Base-by-base conservation (phyloP, 2,329 filamentous ascomycete genomes). In the Pseudogymnoascus sp. region DNA sequence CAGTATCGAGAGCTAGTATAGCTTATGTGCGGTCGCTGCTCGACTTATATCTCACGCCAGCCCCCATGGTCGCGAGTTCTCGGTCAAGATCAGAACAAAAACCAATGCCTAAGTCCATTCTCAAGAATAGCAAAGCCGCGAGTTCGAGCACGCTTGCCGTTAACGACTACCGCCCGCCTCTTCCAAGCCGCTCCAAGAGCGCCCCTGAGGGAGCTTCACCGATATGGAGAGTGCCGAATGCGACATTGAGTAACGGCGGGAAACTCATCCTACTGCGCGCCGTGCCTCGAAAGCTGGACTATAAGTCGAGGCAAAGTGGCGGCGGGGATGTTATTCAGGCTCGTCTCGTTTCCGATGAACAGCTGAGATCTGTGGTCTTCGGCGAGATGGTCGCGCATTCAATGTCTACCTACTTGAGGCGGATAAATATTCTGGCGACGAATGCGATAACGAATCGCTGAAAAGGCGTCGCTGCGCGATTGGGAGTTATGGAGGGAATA, bases 321-420 rank as follows among this genome's bases (percentile, higher is more conserved):
- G 75, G 86, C 18, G 75, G 76, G 64, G 82, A 88, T 59, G 83
- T 85, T 4, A 83, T 92, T 0, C 82, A 89, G 56, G 90, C 90
- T 1, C 87, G 87, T 66, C 81, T 86, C 8, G 82, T 88, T 7
- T 83, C 78, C 0, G 89, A 95, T 67, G 83, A 87, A 46, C 79
- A 89, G 71, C 74, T 96, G 60, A 78, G 88, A 23, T 81, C 79
- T 1, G 82, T 92, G 0, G 79, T 96, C 3, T 96, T 91, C 82
- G 91, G 91, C 0, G 91, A 96, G 72, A 89, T 90, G 0, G 78
- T 91, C 46, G 89, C 86, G 72, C 91, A 96, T 76, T 80, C 86
- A 68, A 96, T 96, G 91, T 84, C 79, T 64, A 71, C 95, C 18
- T 96, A 96, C 75, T 84, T 84, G 12, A 83, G 81, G 18, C 78